These are phyloP conservation scores for Monotropa hypopitys DNA, from an alignment of 179 eudicot genomes.

Conservation along the genomic window DNA sequence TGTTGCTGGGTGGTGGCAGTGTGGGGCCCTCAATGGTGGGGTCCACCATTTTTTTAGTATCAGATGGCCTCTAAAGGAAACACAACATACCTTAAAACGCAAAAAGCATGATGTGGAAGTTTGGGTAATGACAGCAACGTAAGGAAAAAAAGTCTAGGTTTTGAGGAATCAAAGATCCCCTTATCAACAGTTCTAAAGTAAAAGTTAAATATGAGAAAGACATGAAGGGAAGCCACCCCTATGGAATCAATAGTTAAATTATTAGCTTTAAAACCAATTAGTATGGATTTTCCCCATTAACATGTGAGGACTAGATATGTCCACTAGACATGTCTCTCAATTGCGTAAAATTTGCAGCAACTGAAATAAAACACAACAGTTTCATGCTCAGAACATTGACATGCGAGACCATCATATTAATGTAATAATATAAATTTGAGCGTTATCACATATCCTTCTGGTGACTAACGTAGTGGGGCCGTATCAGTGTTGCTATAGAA, in stretches of 20 bases:
- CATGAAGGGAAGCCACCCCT: not conserved
- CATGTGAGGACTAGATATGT: not conserved
- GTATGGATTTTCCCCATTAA: not conserved
- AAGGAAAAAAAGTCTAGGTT: not conserved
- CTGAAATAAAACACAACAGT: not conserved
- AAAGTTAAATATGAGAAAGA: not conserved
- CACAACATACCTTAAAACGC: not conserved
- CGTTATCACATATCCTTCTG: not conserved
- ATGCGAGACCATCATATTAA: too few species aligned
- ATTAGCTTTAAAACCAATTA: not conserved
- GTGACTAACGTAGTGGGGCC: not conserved
- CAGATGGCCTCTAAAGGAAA: not conserved
- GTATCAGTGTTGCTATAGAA: not conserved
- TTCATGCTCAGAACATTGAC: not conserved
- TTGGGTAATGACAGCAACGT: not conserved
- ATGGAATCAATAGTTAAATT: not conserved
- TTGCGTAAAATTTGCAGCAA: not conserved
- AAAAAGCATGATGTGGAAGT: not conserved
- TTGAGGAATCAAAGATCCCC: not conserved
- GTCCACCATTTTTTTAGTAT: too few species aligned
- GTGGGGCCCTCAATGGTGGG: too few species aligned
- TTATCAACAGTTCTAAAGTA: not conserved
- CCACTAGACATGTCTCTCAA: not conserved
- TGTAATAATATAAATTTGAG: not conserved
- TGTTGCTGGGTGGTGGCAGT: too few species aligned